phyloP scores from a whole-genome alignment of 169 alveolate species.

The Neospora caninum region DNA sequence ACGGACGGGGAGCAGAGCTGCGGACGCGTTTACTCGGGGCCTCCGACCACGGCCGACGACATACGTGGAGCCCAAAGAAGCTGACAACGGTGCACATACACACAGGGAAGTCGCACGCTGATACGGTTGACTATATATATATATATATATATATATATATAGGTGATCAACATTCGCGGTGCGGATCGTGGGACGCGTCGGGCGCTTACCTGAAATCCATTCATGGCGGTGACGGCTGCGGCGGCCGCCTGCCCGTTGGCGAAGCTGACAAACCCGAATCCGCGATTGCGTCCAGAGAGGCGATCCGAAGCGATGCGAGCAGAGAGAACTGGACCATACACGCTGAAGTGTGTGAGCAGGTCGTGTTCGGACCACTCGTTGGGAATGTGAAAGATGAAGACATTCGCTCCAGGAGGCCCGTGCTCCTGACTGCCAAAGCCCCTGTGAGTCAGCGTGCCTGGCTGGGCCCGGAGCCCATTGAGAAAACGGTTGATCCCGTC shows the following conservation, averaged over 20 bases:
- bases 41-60: too few species aligned
- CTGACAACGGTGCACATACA: too few species aligned
- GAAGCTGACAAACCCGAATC: slow-evolving; percentile 91
- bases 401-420: slow-evolving; percentile 94
- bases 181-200: too few species aligned
- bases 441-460: neutral
- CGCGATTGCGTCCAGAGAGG: slow-evolving; percentile 88
- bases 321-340: slow-evolving; percentile 87
- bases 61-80: too few species aligned
- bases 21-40: too few species aligned
- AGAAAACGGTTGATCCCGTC: neutral
- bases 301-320: slow-evolving; percentile 91
- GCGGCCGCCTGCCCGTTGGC: slow-evolving; percentile 87
- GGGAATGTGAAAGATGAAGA: slow-evolving; percentile 92
- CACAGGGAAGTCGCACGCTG: too few species aligned
- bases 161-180: too few species aligned
- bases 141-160: too few species aligned
- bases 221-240: slow-evolving; percentile 87
- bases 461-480: neutral
- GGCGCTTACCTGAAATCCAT: slow-evolving; percentile 7
- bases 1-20: too few species aligned
- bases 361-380: slow-evolving; percentile 91
- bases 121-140: too few species aligned
- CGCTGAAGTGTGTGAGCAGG: slow-evolving; percentile 83
- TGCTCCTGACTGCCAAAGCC: neutral